Base-by-base conservation (phyloP, 192 early-diverging fungal species). In the Backusella sp. region DNA sequence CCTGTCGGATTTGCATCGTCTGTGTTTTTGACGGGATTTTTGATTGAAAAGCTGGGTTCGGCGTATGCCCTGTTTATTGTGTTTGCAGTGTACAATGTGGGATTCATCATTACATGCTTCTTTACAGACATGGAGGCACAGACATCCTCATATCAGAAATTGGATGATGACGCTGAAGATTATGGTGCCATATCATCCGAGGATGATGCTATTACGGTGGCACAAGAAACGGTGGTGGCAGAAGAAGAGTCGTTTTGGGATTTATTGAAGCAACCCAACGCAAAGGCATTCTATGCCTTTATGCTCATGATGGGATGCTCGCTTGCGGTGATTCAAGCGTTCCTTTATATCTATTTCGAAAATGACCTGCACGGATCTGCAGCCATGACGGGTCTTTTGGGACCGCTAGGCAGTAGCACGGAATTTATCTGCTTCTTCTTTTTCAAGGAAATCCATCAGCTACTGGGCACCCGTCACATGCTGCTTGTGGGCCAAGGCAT, bases 301-400 rank as follows among this genome's bases (percentile, higher is more conserved):
- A 56, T 72, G 12, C 19, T 56, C 6, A 17, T 72, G 26, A 70
- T 72, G 32, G 76, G 76, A 4, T 70, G 72, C n/a, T 70, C 46
- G 1, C 34, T 77, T 26, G 68, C 76, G 0, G 59, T 66, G 6
- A 39, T 77, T 34, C 76, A 77, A 46, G 68, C 70, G 11, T 77
- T 72, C 35, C 42, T 77, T 17, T 77, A 71, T 34, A 32, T 77
- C 4, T 77, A 71, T 72, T 71, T 77, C 17, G 69, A 59, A 39
- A 77, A 77, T 15, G 76, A 77, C 34, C 39, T 77, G 2, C 52
- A 72, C 26, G 76, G 68, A 1, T 65, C 69, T 35, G 56, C 76
- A 17, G 52, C 70, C 6, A 71, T 77, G 70, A 65, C 72, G 4
- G 76, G 70, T 1, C 65, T 56, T 12, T 56, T 77, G 1, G 76